phyloP scores from a whole-genome alignment of 2,329 filamentous ascomycete genomes.

The Claviceps sp. region DNA sequence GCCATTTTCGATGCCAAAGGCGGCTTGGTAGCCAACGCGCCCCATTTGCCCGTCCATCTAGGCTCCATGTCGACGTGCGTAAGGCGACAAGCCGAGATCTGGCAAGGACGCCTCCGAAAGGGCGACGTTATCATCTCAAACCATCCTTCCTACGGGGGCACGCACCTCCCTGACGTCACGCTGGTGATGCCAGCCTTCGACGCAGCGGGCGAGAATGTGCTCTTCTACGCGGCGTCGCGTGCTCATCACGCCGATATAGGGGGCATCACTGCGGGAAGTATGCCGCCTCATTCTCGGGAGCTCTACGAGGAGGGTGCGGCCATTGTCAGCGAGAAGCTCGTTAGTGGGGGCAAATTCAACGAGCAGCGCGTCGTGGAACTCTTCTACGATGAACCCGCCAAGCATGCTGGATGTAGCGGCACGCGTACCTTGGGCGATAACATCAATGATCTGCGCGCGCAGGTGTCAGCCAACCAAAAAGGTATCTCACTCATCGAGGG shows the following conservation, averaged over 20 bases:
- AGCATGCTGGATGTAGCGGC: slow-evolving; percentile 63
- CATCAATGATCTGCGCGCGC: slow-evolving; percentile 70
- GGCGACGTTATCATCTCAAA: slow-evolving; percentile 77
- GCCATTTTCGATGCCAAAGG: slow-evolving; percentile 66
- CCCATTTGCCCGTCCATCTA: slow-evolving; percentile 67
- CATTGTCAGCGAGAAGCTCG: slow-evolving; percentile 54
- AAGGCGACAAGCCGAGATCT: slow-evolving; percentile 63
- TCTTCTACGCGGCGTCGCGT: slow-evolving; percentile 70
- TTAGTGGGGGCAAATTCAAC: slow-evolving; percentile 64
- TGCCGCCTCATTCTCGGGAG: slow-evolving; percentile 61
- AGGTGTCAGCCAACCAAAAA: slow-evolving; percentile 74
- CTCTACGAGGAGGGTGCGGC: slow-evolving; percentile 50
- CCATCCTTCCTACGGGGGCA: slow-evolving; percentile 71
- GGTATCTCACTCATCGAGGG: slow-evolving; percentile 69
- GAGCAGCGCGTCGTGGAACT: slow-evolving; percentile 63
- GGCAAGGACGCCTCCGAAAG: slow-evolving; percentile 61
- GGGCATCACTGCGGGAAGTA: slow-evolving; percentile 66
- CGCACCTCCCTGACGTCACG: slow-evolving; percentile 71
- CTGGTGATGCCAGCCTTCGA: slow-evolving; percentile 70
- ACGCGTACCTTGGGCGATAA: slow-evolving; percentile 70
- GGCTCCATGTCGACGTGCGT: slow-evolving; percentile 77
- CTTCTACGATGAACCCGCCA: slow-evolving; percentile 58
- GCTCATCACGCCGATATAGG: slow-evolving; percentile 81
- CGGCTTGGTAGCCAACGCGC: slow-evolving; percentile 65
- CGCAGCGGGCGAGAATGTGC: slow-evolving; percentile 48